A percentile compares a stretch with the other conserved stretches of the same genome.
Conservation (phyloP, 2,329 filamentous ascomycete genomes). For the Fusarium chaquense region DNA sequence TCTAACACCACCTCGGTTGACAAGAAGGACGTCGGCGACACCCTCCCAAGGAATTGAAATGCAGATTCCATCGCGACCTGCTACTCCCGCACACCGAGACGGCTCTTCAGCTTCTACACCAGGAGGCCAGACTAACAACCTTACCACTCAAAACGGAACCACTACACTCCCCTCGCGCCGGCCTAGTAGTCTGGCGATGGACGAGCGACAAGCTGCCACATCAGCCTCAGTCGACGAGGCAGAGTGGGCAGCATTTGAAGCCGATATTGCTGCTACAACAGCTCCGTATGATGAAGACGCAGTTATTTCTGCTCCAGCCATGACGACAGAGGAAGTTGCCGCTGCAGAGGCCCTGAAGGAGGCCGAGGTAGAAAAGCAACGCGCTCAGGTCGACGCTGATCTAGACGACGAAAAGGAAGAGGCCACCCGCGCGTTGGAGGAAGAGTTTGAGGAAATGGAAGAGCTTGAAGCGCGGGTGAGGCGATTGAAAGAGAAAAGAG, state of each 20-base stretch:
- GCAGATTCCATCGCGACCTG: slow-evolving; percentile 72
- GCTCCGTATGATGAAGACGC: slow-evolving; percentile 60
- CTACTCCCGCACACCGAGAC: slow-evolving; percentile 65
- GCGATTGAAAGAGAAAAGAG: slow-evolving; percentile 76
- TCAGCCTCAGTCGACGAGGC: slow-evolving; percentile 70
- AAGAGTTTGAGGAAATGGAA: slow-evolving; percentile 87
- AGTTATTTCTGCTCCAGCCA: slow-evolving; percentile 76
- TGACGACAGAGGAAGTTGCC: slow-evolving; percentile 73
- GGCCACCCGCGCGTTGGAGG: slow-evolving; percentile 76
- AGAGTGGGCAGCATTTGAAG: slow-evolving; percentile 89
- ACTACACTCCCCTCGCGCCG: slow-evolving; percentile 51
- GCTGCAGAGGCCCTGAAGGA: slow-evolving; percentile 63
- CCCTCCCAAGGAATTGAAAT: slow-evolving; percentile 69
- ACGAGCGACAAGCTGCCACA: slow-evolving; percentile 33
- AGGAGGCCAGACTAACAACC: slow-evolving; percentile 36
- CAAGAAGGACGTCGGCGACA: slow-evolving; percentile 63
- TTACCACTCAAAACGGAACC: slow-evolving; percentile 31
- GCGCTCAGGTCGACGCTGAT: slow-evolving; percentile 66
- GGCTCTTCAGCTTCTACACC: slow-evolving; percentile 58
- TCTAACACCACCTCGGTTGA: slow-evolving; percentile 57
- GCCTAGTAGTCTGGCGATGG: slow-evolving; percentile 38
- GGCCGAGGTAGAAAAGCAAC: slow-evolving; percentile 64
- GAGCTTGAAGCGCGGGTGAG: slow-evolving; percentile 78
- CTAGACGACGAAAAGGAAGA: slow-evolving; percentile 79
- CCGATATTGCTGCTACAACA: slow-evolving; percentile 73